Conservation (phyloP, 164 flowering plant genomes). For the Sedum album region DNA sequence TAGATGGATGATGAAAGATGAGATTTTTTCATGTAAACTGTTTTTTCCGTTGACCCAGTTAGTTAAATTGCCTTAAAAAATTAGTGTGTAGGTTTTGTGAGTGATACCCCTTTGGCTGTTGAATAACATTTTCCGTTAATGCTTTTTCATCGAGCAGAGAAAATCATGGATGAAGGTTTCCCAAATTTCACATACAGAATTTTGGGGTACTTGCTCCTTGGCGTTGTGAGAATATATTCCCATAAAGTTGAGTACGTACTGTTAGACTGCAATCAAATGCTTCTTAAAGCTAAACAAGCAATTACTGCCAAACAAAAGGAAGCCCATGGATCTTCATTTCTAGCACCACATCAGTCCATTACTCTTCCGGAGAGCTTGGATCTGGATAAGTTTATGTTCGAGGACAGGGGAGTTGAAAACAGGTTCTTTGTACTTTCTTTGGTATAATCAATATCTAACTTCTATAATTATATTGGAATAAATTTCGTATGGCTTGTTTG, state of each 20-base stretch:
- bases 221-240: slow-evolving; percentile 82
- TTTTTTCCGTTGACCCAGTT: background rate
- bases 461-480: too few species aligned
- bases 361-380: slow-evolving; percentile 63
- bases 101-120: background rate
- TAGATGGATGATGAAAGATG: background rate
- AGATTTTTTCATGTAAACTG: background rate
- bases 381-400: slow-evolving; percentile 79
- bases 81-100: background rate
- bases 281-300: slow-evolving; percentile 25
- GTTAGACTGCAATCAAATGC: slow-evolving; percentile 47
- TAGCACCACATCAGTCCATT: slow-evolving; percentile 31
- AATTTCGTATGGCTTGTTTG: slow-evolving; percentile 9
- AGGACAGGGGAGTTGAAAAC: slow-evolving; percentile 32
- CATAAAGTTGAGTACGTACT: slow-evolving; percentile 71
- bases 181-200: slow-evolving; percentile 53
- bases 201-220: slow-evolving; percentile 74
- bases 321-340: slow-evolving; percentile 11
- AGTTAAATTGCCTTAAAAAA: background rate
- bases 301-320: slow-evolving; percentile 15
- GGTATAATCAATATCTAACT: too few species aligned
- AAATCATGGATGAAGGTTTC: slow-evolving; percentile 52
- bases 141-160: slow-evolving; percentile 34
- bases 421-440: slow-evolving; percentile 29
- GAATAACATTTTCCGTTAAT: background rate